Percentiles rank a stretch among this genome's conserved stretches.
These are phyloP conservation scores for Leccinellum albellum DNA, from an alignment of 768 basidiomycete genomes.

Conservation along the genomic window DNA sequence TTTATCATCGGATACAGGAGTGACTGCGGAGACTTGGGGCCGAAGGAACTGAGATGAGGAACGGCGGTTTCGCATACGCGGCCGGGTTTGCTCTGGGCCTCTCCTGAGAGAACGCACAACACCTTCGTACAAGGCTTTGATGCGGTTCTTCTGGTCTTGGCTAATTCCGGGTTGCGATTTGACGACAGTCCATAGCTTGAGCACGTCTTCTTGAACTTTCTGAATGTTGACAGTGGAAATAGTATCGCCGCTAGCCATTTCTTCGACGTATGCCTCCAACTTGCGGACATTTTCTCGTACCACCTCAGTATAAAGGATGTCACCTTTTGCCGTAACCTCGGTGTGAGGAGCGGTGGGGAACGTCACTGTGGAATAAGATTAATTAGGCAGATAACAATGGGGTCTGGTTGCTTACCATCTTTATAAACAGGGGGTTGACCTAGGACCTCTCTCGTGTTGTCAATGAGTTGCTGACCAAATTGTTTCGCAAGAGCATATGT, in stretches of 20 bases:
- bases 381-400: not conserved
- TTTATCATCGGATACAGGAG: constrained; percentile 78
- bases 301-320: constrained; percentile 92
- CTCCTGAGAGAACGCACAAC: constrained; percentile 92
- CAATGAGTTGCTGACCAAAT: constrained; percentile 92
- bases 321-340: constrained; percentile 89
- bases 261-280: constrained; percentile 94
- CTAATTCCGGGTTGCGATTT: constrained; percentile 97
- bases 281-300: constrained; percentile 96
- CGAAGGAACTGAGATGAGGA: constrained; percentile 97
- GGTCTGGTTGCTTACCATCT: constrained; percentile 64
- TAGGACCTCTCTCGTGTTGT: constrained; percentile 86
- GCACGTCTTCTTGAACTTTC: constrained; percentile 95
- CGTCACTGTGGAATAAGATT: constrained; percentile 55
- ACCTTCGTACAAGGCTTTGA: constrained; percentile 93
- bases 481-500: constrained; percentile 95
- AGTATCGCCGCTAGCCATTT: constrained; percentile 95
- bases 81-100: constrained; percentile 56
- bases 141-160: constrained; percentile 92
- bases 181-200: constrained; percentile 96
- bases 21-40: constrained; percentile 71
- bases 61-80: constrained; percentile 69
- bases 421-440: constrained; percentile 88
- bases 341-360: constrained; percentile 98
- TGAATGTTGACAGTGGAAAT: constrained; percentile 88